Evolutionary conservation across 495 filamentous ascomycete species (phyloP), one percentile per base, ranked within the genome.

Genomic region (Hypoxylon fuscum): DNA sequence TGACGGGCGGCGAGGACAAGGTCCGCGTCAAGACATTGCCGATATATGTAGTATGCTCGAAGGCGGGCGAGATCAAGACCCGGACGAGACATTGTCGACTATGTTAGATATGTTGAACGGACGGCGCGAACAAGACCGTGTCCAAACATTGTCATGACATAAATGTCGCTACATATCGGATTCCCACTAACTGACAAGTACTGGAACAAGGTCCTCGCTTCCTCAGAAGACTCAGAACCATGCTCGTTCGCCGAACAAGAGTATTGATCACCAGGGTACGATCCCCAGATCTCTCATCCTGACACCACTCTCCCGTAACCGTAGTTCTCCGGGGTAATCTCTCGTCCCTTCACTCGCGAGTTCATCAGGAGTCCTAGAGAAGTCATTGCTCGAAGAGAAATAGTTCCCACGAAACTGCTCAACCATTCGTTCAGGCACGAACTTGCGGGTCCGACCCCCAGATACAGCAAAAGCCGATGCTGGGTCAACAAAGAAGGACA

Each of bases 41-140:
- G 25, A 27, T 4, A 27, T 4, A 3, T 27, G 8, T 38, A 49
- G 10, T 23, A 53, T 53, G 49, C 35, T 41, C 32, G 49, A 27
- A 8, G 49, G 32, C 21, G 42, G 55, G 61, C 50, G 62, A 17
- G 25, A 43, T 38, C 22, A 53, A 38, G 46, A 27, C 52, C 63
- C 41, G 37, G 52, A 32, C 57, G 46, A 58, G 54, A 59, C 59
- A 55, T 62, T 54, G 59, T 51, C 58, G n/a, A n/a, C n/a, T n/a
- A n/a, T n/a, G n/a, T n/a, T n/a, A n/a, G n/a, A n/a, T n/a, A n/a
- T n/a, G n/a, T n/a, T n/a, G n/a, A n/a, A 22, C 11, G 37, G 55
- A 17, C 48, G 55, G 61, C 50, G 62, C 15, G 25, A 43, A 44
- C 22, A 53, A 38, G 46, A 27, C 52, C 63, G 47, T 38, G 52